phyloP scores from a whole-genome alignment of 176 grass and related monocot species.

The Neostapfia colusana region DNA sequence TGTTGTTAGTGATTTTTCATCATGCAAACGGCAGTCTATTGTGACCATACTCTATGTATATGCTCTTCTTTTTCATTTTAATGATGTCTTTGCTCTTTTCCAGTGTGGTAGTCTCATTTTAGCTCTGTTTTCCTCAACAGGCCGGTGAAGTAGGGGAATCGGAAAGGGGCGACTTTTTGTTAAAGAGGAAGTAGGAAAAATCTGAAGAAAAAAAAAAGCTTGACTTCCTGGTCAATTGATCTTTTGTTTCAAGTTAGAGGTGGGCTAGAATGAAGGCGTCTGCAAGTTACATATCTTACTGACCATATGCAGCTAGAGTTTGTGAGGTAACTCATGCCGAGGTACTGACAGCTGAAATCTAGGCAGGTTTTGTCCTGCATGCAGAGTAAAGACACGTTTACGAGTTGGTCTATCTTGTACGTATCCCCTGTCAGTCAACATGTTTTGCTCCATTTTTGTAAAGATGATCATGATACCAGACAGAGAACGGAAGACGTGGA shows the following conservation, averaged over 20 bases:
- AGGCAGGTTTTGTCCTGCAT: neutral
- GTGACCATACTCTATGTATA: constrained; percentile 26
- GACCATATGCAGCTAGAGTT: neutral
- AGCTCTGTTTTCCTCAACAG: constrained; percentile 6
- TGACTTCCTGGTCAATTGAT: neutral
- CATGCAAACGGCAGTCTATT: constrained; percentile 11
- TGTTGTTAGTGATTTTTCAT: constrained; percentile 22
- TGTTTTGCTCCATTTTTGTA: neutral
- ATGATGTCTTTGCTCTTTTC: neutral
- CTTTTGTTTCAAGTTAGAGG: neutral
- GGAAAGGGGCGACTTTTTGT: constrained; percentile 11
- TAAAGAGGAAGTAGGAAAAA: neutral
- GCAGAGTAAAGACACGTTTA: constrained; percentile 4
- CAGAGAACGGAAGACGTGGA: neutral
- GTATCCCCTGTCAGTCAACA: neutral
- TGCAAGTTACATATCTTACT: neutral
- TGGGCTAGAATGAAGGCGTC: neutral
- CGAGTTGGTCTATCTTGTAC: neutral
- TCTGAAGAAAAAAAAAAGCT: neutral
- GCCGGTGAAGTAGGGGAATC: constrained; percentile 21
- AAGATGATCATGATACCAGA: neutral
- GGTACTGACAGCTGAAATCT: neutral
- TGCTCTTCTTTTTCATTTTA: neutral
- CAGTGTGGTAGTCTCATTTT: neutral
- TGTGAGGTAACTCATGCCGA: neutral